A percentile compares a stretch with the other conserved stretches of the same genome.
Evolutionary conservation across 2,329 filamentous ascomycete genomes (phyloP).

Genomic region (Penicillium digitatum): DNA sequence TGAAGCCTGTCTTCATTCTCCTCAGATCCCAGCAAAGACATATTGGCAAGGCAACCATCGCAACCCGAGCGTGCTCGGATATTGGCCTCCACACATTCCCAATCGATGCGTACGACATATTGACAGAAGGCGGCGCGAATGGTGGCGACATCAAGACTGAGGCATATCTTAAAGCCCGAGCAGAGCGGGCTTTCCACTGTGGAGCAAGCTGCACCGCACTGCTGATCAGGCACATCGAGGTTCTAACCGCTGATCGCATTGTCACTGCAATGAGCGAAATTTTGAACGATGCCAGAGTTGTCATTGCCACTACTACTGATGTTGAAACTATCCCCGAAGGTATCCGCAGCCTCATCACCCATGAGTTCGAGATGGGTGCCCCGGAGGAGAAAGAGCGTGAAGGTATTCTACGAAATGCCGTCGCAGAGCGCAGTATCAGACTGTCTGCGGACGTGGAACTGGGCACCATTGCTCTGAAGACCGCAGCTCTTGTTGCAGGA

Average conservation of each 20-base stretch:
- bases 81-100: conserved; percentile 85
- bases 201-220: conserved; percentile 78
- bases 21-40: conserved; percentile 87
- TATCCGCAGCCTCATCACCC: conserved; percentile 85
- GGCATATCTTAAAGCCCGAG: conserved; percentile 78
- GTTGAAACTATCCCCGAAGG: conserved; percentile 91
- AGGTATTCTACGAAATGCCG: conserved; percentile 73
- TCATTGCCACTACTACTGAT: conserved; percentile 92
- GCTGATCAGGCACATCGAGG: conserved; percentile 85
- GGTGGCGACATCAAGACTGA: conserved; percentile 92
- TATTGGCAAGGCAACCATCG: conserved; percentile 84
- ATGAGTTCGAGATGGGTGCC: conserved; percentile 89
- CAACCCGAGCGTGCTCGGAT: conserved; percentile 73
- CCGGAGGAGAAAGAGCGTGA: conserved; percentile 91
- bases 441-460: conserved; percentile 81
- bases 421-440: conserved; percentile 70
- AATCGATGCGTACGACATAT: conserved; percentile 88
- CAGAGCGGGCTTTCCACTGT: conserved; percentile 83
- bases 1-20: conserved; percentile 83
- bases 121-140: conserved; percentile 83
- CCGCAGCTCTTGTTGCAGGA: conserved; percentile 88
- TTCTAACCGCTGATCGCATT: conserved; percentile 86
- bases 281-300: conserved; percentile 69
- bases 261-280: conserved; percentile 79
- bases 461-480: conserved; percentile 83